Evolutionary conservation across 1,139 yeast genomes (phyloP).

Genomic region (Trichomonascaceae sp.): DNA sequence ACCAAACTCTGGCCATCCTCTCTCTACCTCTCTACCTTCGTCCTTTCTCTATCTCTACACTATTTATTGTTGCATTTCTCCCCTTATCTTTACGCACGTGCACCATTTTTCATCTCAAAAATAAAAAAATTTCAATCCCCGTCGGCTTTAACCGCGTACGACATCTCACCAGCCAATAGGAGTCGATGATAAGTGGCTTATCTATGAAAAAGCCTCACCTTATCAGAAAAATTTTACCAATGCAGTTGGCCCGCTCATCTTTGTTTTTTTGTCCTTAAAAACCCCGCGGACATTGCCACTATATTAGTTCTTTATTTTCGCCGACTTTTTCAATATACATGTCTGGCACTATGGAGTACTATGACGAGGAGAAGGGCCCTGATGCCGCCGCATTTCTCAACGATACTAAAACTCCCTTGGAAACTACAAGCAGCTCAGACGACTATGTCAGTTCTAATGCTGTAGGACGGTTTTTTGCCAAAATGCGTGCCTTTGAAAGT

Average conservation of each 20-base stretch:
- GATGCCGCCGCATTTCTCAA: neutral
- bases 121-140: neutral
- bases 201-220: neutral
- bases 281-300: neutral
- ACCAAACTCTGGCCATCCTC: too few relatives aligned
- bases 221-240: neutral
- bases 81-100: neutral
- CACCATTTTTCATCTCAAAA: neutral
- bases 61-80: neutral
- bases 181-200: neutral
- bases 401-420: neutral
- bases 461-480: neutral
- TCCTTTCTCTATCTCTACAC: too few relatives aligned
- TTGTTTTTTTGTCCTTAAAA: neutral
- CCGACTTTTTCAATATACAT: neutral
- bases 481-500: conserved; percentile 5
- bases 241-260: neutral
- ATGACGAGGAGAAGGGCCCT: neutral
- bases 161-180: neutral
- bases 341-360: neutral
- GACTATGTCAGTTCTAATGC: neutral
- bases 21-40: too few relatives aligned
- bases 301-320: neutral
- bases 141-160: neutral
- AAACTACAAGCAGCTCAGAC: neutral